Percentiles rank a stretch among this genome's conserved stretches.
Conservation (phyloP, 2,329 filamentous ascomycete species). For the Calonectria multiphialidica region DNA sequence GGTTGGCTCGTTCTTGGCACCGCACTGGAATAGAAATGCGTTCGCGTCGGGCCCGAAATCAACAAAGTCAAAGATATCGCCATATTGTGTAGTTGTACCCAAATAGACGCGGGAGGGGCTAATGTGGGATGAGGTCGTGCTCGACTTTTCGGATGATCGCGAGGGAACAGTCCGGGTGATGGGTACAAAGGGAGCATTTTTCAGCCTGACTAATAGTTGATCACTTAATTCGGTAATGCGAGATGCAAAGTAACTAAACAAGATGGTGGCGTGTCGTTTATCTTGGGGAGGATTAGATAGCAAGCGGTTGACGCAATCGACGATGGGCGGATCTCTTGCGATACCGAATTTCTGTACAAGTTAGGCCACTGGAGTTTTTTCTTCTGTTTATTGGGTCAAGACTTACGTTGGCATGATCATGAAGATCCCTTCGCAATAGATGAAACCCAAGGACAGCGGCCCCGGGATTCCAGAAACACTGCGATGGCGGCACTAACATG, state of each 20-base stretch:
- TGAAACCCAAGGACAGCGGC: slow-evolving; percentile 84
- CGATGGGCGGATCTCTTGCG: slow-evolving; percentile 81
- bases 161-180: slow-evolving; percentile 56
- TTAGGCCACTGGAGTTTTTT: slow-evolving; percentile 17
- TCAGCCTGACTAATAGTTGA: slow-evolving; percentile 69
- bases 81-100: slow-evolving; percentile 77
- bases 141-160: slow-evolving; percentile 55
- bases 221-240: slow-evolving; percentile 80
- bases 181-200: slow-evolving; percentile 79
- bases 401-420: slow-evolving; percentile 75
- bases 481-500: slow-evolving; percentile 77
- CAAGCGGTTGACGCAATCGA: slow-evolving; percentile 80
- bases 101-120: slow-evolving; percentile 84
- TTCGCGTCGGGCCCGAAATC: slow-evolving; percentile 93
- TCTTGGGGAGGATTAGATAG: slow-evolving; percentile 78
- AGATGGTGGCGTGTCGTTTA: slow-evolving; percentile 72
- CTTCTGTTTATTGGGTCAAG: not conserved
- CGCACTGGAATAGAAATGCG: slow-evolving; percentile 87
- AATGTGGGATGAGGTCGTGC: slow-evolving; percentile 54
- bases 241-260: slow-evolving; percentile 88
- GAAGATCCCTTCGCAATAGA: slow-evolving; percentile 81
- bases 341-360: slow-evolving; percentile 81
- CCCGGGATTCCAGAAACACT: slow-evolving; percentile 85
- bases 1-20: slow-evolving; percentile 91
- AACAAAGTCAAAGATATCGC: slow-evolving; percentile 96